Evolutionary conservation across 768 basidiomycete species (phyloP).

Genomic region (Boletus rubropictus): DNA sequence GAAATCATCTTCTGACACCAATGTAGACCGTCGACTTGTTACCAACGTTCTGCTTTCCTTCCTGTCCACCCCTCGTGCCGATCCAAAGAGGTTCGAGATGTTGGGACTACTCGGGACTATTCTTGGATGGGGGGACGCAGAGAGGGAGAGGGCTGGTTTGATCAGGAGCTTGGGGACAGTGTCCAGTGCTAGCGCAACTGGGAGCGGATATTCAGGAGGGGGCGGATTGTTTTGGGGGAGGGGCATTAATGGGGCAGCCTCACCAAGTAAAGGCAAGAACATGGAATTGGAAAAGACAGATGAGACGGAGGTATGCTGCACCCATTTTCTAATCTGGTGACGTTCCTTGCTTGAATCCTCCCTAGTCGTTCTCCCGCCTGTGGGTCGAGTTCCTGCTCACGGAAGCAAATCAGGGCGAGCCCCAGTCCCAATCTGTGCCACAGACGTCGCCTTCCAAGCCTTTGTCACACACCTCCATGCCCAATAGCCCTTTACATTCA

Average conservation of each 20-base stretch:
- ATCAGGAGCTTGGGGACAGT: conserved; percentile 41
- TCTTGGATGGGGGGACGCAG: conserved; percentile 87
- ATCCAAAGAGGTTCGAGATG: conserved; percentile 97
- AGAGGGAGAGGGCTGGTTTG: conserved; percentile 82
- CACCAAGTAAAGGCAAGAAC: conserved; percentile 33
- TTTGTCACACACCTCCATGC: conserved; percentile 34
- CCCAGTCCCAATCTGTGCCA: conserved; percentile 16
- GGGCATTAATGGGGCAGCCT: conserved; percentile 18
- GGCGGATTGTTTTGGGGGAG: conserved; percentile 22
- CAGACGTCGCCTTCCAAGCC: conserved; percentile 16
- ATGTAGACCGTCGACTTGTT: conserved; percentile 89
- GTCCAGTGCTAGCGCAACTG: conserved; percentile 34
- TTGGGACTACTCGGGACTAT: conserved; percentile 81
- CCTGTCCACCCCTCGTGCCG: conserved; percentile 83
- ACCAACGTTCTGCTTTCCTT: conserved; percentile 92
- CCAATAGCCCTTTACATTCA: conserved; percentile 31
- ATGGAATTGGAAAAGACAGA: conserved; percentile 72
- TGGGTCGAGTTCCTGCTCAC: conserved; percentile 98
- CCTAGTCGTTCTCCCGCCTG: conserved; percentile 89
- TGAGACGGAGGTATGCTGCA: conserved; percentile 68
- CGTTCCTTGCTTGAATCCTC: conserved; percentile 1
- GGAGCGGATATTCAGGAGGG: conserved; percentile 15
- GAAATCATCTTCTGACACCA: conserved; percentile 74
- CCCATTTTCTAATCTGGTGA: background rate
- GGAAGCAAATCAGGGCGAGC: conserved; percentile 56